phyloP scores from a whole-genome alignment of 2,329 filamentous ascomycete genomes.

The Cordyceps militaris region DNA sequence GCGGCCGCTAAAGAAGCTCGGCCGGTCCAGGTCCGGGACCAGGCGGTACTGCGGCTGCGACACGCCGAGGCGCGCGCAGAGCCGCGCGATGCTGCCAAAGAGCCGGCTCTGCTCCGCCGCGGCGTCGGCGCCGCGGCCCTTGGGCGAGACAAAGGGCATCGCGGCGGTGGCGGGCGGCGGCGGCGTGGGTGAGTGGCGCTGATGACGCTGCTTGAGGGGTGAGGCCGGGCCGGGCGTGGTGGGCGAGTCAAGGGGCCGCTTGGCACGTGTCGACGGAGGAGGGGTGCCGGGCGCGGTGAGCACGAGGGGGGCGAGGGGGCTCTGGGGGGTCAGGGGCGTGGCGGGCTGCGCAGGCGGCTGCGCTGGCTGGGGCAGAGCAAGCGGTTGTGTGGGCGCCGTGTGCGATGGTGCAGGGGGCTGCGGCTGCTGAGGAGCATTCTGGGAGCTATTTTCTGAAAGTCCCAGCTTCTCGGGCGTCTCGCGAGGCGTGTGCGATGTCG shows the following conservation, averaged over 20 bases:
- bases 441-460: too few species aligned
- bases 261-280: background rate
- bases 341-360: background rate
- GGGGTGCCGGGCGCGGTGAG: background rate
- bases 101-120: conserved; percentile 14
- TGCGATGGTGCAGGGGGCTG: background rate
- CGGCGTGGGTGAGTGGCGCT: background rate
- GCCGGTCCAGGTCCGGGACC: conserved; percentile 14
- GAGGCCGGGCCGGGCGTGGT: background rate
- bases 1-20: conserved; percentile 30
- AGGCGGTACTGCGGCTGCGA: conserved; percentile 29
- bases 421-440: background rate
- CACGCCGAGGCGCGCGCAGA: conserved; percentile 29
- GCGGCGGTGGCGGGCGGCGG: background rate
- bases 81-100: conserved; percentile 23
- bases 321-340: background rate
- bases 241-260: background rate
- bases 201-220: background rate
- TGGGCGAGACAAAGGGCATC: background rate
- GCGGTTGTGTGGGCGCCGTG: background rate
- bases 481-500: background rate
- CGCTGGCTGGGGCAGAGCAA: background rate
- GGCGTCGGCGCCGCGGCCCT: conserved; percentile 7
- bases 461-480: too few species aligned
- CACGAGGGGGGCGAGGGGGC: background rate